Percentiles rank a stretch among this genome's conserved stretches.
phyloP scores from a whole-genome alignment of 2,329 filamentous ascomycete species.

The Fusarium acutatum region DNA sequence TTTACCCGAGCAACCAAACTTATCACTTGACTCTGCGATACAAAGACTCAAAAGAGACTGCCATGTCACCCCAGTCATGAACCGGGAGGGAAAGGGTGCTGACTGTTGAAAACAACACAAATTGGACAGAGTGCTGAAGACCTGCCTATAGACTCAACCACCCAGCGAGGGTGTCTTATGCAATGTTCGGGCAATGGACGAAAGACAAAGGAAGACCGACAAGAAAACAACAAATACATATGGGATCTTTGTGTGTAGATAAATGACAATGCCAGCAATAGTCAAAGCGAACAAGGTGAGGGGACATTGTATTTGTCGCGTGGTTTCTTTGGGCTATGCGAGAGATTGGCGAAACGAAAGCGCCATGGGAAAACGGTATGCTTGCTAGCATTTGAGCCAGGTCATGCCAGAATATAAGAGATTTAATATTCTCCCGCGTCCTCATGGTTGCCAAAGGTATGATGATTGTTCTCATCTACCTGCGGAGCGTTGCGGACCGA shows the following conservation, averaged over 20 bases:
- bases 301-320: no score
- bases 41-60: not conserved
- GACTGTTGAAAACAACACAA: not conserved
- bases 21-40: not conserved
- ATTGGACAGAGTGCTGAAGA: not conserved
- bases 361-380: not conserved
- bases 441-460: not conserved
- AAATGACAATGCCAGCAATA: not conserved
- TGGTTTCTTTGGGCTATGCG: not conserved
- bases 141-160: not conserved
- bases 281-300: not conserved
- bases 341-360: not conserved
- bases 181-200: not conserved
- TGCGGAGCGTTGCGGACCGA: not conserved
- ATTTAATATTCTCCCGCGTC: fast-evolving
- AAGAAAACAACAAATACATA: not conserved
- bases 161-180: not conserved
- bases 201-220: not conserved
- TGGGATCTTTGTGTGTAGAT: no score
- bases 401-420: fast-evolving
- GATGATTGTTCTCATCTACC: not conserved
- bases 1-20: not conserved
- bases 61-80: not conserved
- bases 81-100: not conserved
- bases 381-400: not conserved